Conservation (phyloP, 768 basidiomycete genomes). For the Cystofilobasidium capitatum region DNA sequence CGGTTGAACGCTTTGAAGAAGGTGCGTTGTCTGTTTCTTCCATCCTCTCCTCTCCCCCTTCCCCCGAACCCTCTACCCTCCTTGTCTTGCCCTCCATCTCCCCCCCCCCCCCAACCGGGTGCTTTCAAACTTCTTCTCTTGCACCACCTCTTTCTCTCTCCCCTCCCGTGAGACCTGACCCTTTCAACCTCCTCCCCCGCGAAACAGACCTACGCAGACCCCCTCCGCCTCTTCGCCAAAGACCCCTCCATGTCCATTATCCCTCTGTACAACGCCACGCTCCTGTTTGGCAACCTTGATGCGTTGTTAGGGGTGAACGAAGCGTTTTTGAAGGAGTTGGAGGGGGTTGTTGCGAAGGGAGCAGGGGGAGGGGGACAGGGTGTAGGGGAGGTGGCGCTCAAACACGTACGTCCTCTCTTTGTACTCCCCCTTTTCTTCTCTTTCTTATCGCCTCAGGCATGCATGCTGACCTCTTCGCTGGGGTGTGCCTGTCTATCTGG, state of each 20-base stretch:
- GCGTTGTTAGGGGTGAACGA: constrained; percentile 80
- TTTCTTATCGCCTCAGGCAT: neutral
- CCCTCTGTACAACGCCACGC: constrained; percentile 80
- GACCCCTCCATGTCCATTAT: constrained; percentile 79
- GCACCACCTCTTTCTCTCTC: neutral
- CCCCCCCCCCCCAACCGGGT: neutral
- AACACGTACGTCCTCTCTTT: neutral
- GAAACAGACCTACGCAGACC: constrained; percentile 70
- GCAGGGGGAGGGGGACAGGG: constrained; percentile 47
- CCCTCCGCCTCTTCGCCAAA: constrained; percentile 72
- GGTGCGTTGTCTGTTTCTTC: constrained; percentile 31
- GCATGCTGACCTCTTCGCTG: neutral
- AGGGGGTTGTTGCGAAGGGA: constrained; percentile 53
- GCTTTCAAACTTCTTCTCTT: neutral
- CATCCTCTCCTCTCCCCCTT: neutral
- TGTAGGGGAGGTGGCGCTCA: constrained; percentile 19
- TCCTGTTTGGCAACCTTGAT: constrained; percentile 88
- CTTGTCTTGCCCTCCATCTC: neutral
- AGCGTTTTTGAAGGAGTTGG: constrained; percentile 70
- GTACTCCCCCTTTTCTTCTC: too few species aligned
- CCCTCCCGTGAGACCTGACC: neutral
- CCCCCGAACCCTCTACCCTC: neutral
- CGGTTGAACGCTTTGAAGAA: constrained; percentile 71
- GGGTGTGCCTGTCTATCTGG: neutral
- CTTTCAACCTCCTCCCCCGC: neutral